Percentiles rank a stretch among this genome's conserved stretches.
phyloP scores from a whole-genome alignment of 352 stramenopile genomes.

The Globisporangium megalacanthum region DNA sequence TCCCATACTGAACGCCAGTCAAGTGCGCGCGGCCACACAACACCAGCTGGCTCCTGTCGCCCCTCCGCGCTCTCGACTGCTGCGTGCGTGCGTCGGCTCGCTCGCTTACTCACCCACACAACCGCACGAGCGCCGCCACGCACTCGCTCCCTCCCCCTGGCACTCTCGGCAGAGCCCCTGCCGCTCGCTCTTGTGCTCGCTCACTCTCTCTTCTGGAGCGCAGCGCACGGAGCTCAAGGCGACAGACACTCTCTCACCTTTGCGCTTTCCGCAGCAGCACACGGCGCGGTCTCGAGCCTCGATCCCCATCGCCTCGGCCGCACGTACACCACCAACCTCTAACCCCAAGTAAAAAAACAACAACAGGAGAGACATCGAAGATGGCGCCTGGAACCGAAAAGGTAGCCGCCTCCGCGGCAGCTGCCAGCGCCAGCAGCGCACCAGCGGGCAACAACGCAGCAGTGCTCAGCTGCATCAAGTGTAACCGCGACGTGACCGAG shows the following conservation, averaged over 20 bases:
- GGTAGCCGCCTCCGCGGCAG: constrained; percentile 20
- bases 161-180: too few relatives aligned
- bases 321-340: not conserved
- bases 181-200: not conserved
- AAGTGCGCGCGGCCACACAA: not conserved
- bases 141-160: not conserved
- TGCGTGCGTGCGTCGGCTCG: not conserved
- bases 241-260: not conserved
- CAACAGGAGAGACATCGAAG: not conserved
- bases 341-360: not conserved
- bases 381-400: constrained; percentile 75
- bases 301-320: not conserved
- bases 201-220: constrained; percentile 19
- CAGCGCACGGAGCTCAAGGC: constrained; percentile 11
- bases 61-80: not conserved
- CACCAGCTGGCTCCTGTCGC: not conserved
- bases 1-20: not conserved
- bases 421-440: constrained; percentile 9
- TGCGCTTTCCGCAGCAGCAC: not conserved
- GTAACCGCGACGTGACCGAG: constrained; percentile 61
- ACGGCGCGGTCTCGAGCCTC: not conserved
- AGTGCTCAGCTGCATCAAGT: constrained; percentile 64
- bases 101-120: not conserved
- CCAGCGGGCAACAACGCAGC: constrained; percentile 37
- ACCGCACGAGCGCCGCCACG: not conserved